These are phyloP conservation scores for Carex littledalei DNA, from an alignment of 176 grass and related monocot genomes.

Conservation along the genomic window DNA sequence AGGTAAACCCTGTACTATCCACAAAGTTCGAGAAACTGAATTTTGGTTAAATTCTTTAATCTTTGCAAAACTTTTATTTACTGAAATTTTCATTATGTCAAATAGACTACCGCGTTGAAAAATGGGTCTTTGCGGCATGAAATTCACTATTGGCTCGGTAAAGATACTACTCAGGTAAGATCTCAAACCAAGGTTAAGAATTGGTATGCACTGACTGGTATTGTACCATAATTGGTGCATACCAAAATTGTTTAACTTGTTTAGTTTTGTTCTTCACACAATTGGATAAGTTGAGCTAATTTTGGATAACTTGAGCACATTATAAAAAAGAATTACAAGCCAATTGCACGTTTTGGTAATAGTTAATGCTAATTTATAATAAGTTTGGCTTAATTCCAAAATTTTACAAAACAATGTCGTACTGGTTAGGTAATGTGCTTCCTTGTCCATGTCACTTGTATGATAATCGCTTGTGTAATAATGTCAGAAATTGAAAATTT, in stretches of 20 bases:
- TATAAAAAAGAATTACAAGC: not conserved
- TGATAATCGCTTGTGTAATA: not conserved
- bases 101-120: conserved; percentile 74
- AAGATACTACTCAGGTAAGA: conserved; percentile 88
- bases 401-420: not conserved
- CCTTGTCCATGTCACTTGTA: not conserved
- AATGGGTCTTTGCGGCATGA: conserved; percentile 86
- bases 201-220: not conserved
- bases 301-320: not conserved
- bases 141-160: conserved; percentile 99
- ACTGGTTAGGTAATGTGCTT: not conserved
- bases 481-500: not conserved
- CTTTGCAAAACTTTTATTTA: conserved; percentile 8
- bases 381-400: not conserved
- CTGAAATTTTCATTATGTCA: conserved; percentile 12
- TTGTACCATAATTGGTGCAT: not conserved
- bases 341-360: not conserved
- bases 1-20: conserved; percentile 40
- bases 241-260: not conserved
- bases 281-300: not conserved
- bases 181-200: conserved; percentile 2
- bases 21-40: conserved; percentile 11
- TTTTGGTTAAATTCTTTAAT: not conserved
- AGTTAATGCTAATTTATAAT: not conserved
- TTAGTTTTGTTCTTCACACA: not conserved